These are phyloP conservation scores for Cercospora janseana DNA, from an alignment of 2,329 filamentous ascomycete genomes.

Conservation along the genomic window DNA sequence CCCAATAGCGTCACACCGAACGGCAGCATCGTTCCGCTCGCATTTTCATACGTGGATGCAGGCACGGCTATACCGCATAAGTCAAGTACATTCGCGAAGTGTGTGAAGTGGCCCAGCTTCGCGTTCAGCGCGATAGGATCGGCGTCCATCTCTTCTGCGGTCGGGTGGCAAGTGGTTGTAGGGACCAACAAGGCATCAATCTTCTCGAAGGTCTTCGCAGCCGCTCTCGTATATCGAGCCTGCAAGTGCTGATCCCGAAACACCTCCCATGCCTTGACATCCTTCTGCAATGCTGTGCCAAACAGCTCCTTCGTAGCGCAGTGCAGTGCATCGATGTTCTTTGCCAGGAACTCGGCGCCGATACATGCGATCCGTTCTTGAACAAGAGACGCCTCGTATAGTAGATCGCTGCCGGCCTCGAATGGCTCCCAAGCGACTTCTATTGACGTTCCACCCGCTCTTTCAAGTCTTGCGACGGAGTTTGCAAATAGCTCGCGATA, in stretches of 20 bases:
- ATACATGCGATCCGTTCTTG: constrained; percentile 54
- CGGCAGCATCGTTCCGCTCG: constrained; percentile 34
- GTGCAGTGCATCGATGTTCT: constrained; percentile 44
- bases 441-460: constrained; percentile 44
- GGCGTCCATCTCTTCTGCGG: constrained; percentile 50
- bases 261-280: constrained; percentile 48
- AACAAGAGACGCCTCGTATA: constrained; percentile 59
- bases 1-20: constrained; percentile 45
- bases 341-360: constrained; percentile 41
- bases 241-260: constrained; percentile 51
- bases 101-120: constrained; percentile 56
- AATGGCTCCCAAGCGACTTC: constrained; percentile 52
- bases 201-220: constrained; percentile 42
- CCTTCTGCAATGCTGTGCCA: constrained; percentile 39
- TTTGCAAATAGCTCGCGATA: constrained; percentile 47
- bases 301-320: constrained; percentile 52
- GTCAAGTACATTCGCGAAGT: constrained; percentile 62
- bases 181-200: constrained; percentile 56
- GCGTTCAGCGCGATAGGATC: constrained; percentile 57
- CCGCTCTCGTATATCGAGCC: constrained; percentile 44
- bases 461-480: constrained; percentile 42
- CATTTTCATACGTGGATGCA: constrained; percentile 44
- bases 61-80: constrained; percentile 56
- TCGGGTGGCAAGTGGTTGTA: constrained; percentile 51
- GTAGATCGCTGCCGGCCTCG: constrained; percentile 52